Conservation (phyloP, 139 green algal genomes). For the Tetratostichococcus sp. region DNA sequence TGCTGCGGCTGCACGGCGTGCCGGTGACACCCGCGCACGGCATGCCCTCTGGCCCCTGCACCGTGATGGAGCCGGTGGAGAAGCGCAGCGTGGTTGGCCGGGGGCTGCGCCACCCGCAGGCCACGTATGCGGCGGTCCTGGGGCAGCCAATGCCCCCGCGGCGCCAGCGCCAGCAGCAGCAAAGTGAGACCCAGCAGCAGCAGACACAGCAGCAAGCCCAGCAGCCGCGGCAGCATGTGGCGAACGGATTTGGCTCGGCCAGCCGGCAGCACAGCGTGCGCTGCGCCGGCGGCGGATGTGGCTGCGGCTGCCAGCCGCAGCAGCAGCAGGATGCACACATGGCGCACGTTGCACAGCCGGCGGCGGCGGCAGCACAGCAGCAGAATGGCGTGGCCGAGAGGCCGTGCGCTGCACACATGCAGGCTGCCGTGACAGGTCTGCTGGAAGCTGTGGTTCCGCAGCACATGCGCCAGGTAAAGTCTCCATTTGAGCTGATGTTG, state of each 20-base stretch:
- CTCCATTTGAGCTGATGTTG: no score
- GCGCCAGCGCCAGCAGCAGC: neutral
- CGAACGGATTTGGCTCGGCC: no score
- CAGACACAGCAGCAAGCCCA: neutral
- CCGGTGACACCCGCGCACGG: slow-evolving; percentile 4
- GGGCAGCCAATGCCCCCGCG: neutral
- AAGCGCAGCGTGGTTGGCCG: neutral
- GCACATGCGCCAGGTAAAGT: neutral
- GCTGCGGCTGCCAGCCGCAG: no score
- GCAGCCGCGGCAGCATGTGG: neutral
- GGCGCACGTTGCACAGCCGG: neutral
- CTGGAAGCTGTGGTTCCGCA: slow-evolving; percentile 10
- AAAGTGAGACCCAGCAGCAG: slow-evolving; percentile 4
- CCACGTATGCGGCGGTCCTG: slow-evolving; percentile 1
- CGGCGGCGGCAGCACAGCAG: no score
- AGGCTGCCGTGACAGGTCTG: slow-evolving; percentile 21
- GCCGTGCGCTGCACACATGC: slow-evolving; percentile 17
- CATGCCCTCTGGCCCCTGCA: neutral
- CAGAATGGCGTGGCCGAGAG: no score
- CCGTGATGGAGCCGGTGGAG: neutral
- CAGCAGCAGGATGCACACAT: neutral
- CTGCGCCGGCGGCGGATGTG: no score
- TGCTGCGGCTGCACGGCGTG: slow-evolving; percentile 42
- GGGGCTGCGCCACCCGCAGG: neutral
- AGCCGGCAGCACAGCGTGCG: neutral